A percentile compares a stretch with the other conserved stretches of the same genome.
These are phyloP conservation scores for Pseudoscleropodium purum DNA, from an alignment of 225 moss, liverwort and hornwort genomes.

Conservation along the genomic window DNA sequence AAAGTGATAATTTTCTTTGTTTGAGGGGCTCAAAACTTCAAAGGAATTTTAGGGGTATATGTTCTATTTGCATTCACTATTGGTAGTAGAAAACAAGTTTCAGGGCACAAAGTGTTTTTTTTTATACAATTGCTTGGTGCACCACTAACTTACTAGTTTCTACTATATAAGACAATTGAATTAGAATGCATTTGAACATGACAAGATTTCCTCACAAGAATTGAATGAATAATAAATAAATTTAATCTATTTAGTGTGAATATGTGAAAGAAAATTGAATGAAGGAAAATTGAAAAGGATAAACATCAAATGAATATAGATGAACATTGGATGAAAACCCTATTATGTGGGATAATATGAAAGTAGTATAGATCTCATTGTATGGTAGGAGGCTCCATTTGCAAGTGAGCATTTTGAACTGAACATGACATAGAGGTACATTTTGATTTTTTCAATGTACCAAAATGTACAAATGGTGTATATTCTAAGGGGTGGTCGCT, in stretches of 20 bases:
- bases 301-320: too few relatives aligned
- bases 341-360: background rate
- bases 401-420: too few relatives aligned
- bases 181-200: background rate
- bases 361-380: background rate
- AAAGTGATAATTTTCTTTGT: background rate
- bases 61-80: too few relatives aligned
- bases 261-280: background rate
- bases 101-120: fast-evolving
- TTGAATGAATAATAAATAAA: background rate
- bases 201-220: background rate
- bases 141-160: background rate
- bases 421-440: too few relatives aligned
- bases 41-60: background rate
- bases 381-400: too few relatives aligned
- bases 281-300: fast-evolving
- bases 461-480: too few relatives aligned
- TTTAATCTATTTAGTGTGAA: background rate
- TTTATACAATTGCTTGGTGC: background rate
- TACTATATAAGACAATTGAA: background rate
- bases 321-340: background rate
- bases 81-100: fast-evolving
- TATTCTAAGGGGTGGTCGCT: too few relatives aligned
- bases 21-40: fast-evolving
- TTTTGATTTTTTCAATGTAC: too few relatives aligned